Percentiles rank a stretch among this genome's conserved stretches.
Conservation (phyloP, 2,329 filamentous ascomycete genomes). For the Aspergillus tamarii region DNA sequence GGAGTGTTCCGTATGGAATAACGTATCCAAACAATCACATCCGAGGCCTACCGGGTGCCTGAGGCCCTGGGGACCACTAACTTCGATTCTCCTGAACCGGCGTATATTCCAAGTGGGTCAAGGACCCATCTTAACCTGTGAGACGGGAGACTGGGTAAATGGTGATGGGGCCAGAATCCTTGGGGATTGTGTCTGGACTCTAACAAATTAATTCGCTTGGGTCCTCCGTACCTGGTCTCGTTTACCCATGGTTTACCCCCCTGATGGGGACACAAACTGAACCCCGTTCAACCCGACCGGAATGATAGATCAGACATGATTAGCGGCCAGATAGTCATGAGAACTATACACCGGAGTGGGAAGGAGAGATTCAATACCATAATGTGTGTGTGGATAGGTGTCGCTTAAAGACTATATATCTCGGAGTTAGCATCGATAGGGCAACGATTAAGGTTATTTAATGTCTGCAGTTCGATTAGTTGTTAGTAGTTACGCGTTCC, state of each 20-base stretch:
- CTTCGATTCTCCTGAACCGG: slow-evolving; percentile 11
- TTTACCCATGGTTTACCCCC: background rate
- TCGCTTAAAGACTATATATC: background rate
- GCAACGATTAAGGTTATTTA: slow-evolving; percentile 5
- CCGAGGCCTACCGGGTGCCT: slow-evolving; percentile 1
- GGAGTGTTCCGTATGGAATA: background rate
- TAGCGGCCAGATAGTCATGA: background rate
- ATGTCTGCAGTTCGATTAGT: background rate
- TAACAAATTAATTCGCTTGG: background rate
- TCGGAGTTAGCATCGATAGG: background rate
- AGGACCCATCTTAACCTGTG: background rate
- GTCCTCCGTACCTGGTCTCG: background rate
- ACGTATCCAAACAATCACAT: background rate
- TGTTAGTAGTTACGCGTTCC: background rate
- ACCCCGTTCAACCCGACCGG: background rate
- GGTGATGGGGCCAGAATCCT: slow-evolving; percentile 2
- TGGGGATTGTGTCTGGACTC: slow-evolving; percentile 1
- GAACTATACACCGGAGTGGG: background rate
- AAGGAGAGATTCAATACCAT: background rate
- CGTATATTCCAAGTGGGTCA: slow-evolving; percentile 5
- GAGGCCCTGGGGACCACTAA: background rate
- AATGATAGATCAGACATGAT: background rate
- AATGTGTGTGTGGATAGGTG: background rate
- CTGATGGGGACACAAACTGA: background rate
- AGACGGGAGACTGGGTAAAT: slow-evolving; percentile 1